These are phyloP conservation scores for Cercospora janseana DNA, from an alignment of 2,329 filamentous ascomycete species.

Conservation along the genomic window DNA sequence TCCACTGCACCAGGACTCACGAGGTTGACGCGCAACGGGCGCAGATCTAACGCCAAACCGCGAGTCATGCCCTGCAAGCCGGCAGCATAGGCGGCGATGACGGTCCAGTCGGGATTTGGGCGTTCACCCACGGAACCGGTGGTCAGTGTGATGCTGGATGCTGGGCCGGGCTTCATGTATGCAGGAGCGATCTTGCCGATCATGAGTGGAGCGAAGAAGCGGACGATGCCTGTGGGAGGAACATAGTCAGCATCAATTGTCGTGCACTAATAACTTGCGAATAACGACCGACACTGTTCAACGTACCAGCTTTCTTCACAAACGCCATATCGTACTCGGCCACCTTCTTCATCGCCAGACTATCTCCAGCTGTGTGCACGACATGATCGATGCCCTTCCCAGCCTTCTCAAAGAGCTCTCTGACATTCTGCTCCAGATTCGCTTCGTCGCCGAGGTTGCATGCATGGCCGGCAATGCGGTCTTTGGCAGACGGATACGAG, in stretches of 20 bases:
- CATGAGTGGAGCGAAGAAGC: slow-evolving; percentile 53
- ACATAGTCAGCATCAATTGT: background rate
- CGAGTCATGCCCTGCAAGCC: slow-evolving; percentile 55
- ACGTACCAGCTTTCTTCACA: slow-evolving; percentile 35
- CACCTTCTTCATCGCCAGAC: slow-evolving; percentile 44
- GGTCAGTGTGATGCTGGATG: slow-evolving; percentile 57
- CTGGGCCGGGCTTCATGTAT: slow-evolving; percentile 45
- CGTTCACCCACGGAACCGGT: slow-evolving; percentile 53
- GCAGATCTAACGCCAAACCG: slow-evolving; percentile 61
- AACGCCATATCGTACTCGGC: slow-evolving; percentile 45
- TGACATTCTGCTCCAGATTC: slow-evolving; percentile 50
- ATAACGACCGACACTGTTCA: too few species aligned
- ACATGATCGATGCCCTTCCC: slow-evolving; percentile 54
- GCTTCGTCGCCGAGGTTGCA: slow-evolving; percentile 50
- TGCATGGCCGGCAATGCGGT: slow-evolving; percentile 45
- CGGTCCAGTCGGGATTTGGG: slow-evolving; percentile 53
- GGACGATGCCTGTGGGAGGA: slow-evolving; percentile 44
- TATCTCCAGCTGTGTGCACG: slow-evolving; percentile 56
- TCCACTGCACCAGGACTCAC: slow-evolving; percentile 56
- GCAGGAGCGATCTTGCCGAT: slow-evolving; percentile 51
- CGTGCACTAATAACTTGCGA: too few species aligned
- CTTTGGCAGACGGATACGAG: slow-evolving; percentile 44
- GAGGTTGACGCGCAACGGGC: slow-evolving; percentile 62
- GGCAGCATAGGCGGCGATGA: slow-evolving; percentile 50
- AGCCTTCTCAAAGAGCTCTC: slow-evolving; percentile 45